Conservation (phyloP, 495 filamentous ascomycete species). For the Aspergillus wentii region DNA sequence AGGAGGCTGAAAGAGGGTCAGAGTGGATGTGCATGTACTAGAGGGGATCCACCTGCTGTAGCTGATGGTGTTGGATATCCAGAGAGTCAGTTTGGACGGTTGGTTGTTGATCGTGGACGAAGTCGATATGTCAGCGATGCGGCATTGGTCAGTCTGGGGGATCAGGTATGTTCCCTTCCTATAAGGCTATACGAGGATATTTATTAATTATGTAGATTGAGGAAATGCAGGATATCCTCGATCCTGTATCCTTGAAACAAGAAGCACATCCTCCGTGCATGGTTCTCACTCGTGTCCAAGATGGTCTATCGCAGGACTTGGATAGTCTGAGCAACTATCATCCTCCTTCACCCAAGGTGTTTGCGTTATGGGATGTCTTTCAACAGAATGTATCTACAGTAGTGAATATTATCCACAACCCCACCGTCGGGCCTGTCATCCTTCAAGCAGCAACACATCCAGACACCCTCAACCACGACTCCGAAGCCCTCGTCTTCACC, state of each 20-base stretch:
- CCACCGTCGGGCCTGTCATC: slow-evolving; percentile 39
- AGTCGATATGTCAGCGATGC: slow-evolving; percentile 69
- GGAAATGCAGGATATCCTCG: slow-evolving; percentile 54
- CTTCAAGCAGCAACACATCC: slow-evolving; percentile 15
- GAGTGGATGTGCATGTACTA: slow-evolving; percentile 10
- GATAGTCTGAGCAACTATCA: slow-evolving; percentile 1
- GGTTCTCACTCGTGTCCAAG: neutral
- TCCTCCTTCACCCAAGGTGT: slow-evolving; percentile 51
- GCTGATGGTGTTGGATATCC: neutral
- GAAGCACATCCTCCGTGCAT: slow-evolving; percentile 27
- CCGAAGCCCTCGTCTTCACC: slow-evolving; percentile 59
- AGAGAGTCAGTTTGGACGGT: slow-evolving; percentile 39
- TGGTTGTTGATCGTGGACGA: slow-evolving; percentile 66
- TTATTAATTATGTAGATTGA: slow-evolving; percentile 27
- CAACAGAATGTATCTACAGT: slow-evolving; percentile 60
- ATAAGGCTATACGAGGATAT: neutral
- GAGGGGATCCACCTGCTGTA: neutral
- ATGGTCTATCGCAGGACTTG: neutral
- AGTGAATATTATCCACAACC: slow-evolving; percentile 56
- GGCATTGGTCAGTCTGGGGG: slow-evolving; percentile 39
- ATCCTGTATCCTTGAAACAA: slow-evolving; percentile 44
- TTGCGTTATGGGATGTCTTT: slow-evolving; percentile 58
- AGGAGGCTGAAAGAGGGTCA: no score
- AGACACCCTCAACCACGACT: slow-evolving; percentile 38
- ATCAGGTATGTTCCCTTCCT: slow-evolving; percentile 50